phyloP scores from a whole-genome alignment of 495 filamentous ascomycete genomes.

The Wilcoxina mikolae region DNA sequence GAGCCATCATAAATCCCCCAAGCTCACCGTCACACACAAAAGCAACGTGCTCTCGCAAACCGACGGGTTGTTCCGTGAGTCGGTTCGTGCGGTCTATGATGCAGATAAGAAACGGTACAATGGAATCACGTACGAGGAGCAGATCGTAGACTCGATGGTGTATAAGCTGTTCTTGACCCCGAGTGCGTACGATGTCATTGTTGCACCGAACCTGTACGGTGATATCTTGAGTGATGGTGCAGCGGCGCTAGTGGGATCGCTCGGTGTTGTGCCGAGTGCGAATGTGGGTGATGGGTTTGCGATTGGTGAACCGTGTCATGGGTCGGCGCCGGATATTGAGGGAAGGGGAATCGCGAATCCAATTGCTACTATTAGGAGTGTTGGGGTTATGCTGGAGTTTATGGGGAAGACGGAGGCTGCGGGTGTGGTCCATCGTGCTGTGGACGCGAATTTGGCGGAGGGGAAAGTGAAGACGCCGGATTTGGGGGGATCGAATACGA shows the following conservation, averaged over 20 bases:
- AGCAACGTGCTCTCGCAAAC: slow-evolving; percentile 94
- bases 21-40: slow-evolving; percentile 97
- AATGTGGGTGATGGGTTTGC: slow-evolving; percentile 92
- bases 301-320: slow-evolving; percentile 97
- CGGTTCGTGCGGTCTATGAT: slow-evolving; percentile 40
- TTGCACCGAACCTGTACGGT: slow-evolving; percentile 94
- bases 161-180: slow-evolving; percentile 99
- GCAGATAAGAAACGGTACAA: slow-evolving; percentile 47
- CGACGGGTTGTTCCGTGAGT: slow-evolving; percentile 85
- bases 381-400: slow-evolving; percentile 93
- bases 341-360: slow-evolving; percentile 88
- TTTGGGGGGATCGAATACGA: slow-evolving; percentile 75
- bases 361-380: slow-evolving; percentile 82
- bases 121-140: slow-evolving; percentile 67
- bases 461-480: slow-evolving; percentile 73
- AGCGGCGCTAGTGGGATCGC: slow-evolving; percentile 81
- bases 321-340: slow-evolving; percentile 88
- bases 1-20: slow-evolving; percentile 32
- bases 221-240: slow-evolving; percentile 94
- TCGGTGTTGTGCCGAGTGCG: slow-evolving; percentile 87
- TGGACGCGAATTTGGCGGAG: slow-evolving; percentile 81
- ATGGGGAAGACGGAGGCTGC: slow-evolving; percentile 72
- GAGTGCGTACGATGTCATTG: slow-evolving; percentile 87
- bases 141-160: slow-evolving; percentile 98
- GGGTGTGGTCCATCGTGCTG: slow-evolving; percentile 73